Conservation (phyloP, 106 monocot species). For the Allium cepa region DNA sequence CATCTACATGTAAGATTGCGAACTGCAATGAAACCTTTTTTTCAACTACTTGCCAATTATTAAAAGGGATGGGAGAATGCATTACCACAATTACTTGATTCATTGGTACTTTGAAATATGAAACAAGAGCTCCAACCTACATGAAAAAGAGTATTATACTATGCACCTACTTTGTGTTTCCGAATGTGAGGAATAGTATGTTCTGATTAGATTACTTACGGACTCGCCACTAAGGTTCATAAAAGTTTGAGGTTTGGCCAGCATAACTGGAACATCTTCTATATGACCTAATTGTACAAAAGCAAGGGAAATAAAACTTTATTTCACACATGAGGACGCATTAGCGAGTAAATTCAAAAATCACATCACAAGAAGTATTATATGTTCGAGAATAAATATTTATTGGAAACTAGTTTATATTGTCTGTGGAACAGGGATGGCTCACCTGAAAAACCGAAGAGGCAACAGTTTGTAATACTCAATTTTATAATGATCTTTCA, state of each 20-base stretch:
- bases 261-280: constrained; percentile 69
- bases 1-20: constrained; percentile 37
- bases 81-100: constrained; percentile 86
- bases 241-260: constrained; percentile 94
- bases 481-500: no score
- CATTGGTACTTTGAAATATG: constrained; percentile 78
- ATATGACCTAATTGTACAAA: constrained; percentile 40
- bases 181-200: neutral
- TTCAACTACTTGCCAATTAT: neutral
- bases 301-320: no score
- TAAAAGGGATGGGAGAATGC: neutral
- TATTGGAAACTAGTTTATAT: no score
- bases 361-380: no score
- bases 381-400: no score
- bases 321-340: no score
- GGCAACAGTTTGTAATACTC: no score
- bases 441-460: no score
- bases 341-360: no score
- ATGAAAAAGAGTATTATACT: neutral
- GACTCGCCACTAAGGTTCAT: constrained; percentile 99
- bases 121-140: constrained; percentile 77
- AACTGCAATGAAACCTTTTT: neutral
- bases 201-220: constrained; percentile 56
- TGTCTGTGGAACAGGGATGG: no score
- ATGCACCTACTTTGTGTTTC: neutral